A percentile compares a stretch with the other conserved stretches of the same genome.
phyloP scores from a whole-genome alignment of 257 asterid species.

The Primulina huaijiensis region DNA sequence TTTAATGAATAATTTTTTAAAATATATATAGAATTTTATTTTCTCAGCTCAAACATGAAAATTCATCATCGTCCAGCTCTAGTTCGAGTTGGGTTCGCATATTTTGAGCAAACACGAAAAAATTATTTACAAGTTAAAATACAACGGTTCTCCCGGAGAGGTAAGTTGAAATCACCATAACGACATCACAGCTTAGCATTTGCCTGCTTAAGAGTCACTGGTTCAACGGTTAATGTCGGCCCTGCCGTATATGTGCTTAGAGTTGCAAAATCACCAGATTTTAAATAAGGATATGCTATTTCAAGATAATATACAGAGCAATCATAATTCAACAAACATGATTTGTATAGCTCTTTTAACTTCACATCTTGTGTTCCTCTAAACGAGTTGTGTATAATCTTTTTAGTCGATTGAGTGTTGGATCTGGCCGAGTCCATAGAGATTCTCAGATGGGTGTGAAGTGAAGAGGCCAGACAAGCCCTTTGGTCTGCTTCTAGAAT shows the following conservation, averaged over 20 bases:
- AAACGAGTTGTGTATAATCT: background rate
- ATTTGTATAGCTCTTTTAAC: background rate
- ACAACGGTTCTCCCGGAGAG: background rate
- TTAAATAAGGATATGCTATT: no score
- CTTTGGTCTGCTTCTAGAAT: constrained; percentile 1
- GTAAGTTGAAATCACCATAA: background rate
- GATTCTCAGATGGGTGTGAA: background rate
- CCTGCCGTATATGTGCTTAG: background rate
- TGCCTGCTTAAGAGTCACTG: background rate
- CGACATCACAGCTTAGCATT: background rate
- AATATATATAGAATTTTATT: no score
- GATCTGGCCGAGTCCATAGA: background rate
- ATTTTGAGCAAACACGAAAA: no score
- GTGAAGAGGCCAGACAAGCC: background rate
- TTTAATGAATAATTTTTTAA: no score
- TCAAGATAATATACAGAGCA: no score
- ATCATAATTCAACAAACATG: background rate
- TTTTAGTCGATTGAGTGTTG: background rate
- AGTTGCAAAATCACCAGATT: constrained; percentile 1
- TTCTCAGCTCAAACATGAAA: no score
- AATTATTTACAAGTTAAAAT: no score
- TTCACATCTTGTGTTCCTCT: background rate
- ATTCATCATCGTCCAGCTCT: no score
- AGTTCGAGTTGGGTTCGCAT: background rate
- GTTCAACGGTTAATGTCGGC: constrained; percentile 1